phyloP scores from a whole-genome alignment of 2,329 filamentous ascomycete genomes.

The Coniosporium tulheliwenetii region DNA sequence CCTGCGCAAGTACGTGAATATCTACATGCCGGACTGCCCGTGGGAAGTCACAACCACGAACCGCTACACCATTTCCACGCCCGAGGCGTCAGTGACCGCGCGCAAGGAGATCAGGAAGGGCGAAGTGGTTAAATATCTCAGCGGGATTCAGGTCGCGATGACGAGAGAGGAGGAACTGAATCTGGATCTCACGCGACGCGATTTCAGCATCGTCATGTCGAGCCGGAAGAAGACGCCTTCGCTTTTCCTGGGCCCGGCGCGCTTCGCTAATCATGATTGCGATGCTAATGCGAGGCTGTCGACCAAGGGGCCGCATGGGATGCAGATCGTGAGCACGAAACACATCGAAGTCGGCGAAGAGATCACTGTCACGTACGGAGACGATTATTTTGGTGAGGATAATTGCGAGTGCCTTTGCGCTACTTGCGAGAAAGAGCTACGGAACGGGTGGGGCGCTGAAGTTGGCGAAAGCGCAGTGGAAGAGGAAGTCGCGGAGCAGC shows the following conservation, averaged over 20 bases:
- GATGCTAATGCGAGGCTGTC: conserved; percentile 78
- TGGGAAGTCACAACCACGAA: conserved; percentile 93
- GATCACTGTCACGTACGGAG: conserved; percentile 91
- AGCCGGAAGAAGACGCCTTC: conserved; percentile 82
- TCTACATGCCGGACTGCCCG: conserved; percentile 85
- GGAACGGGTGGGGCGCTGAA: conserved; percentile 66
- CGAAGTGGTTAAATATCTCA: conserved; percentile 79
- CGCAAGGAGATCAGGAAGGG: conserved; percentile 64
- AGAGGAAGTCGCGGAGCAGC: background rate
- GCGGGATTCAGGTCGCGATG: conserved; percentile 82
- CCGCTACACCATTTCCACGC: conserved; percentile 78
- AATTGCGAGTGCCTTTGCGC: conserved; percentile 91
- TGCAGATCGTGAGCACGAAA: conserved; percentile 74
- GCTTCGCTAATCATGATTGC: conserved; percentile 97
- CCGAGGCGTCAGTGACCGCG: conserved; percentile 78
- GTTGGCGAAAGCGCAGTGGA: conserved; percentile 9
- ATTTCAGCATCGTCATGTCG: conserved; percentile 94
- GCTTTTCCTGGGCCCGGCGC: conserved; percentile 83
- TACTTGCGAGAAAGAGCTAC: conserved; percentile 60
- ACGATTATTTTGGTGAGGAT: conserved; percentile 87
- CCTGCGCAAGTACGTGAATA: conserved; percentile 76
- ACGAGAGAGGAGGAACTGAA: conserved; percentile 80
- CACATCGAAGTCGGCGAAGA: conserved; percentile 81
- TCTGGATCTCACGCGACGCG: conserved; percentile 66
- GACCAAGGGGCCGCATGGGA: conserved; percentile 70